phyloP scores from a whole-genome alignment of 352 stramenopile species.

The Pythium vanterpoolii region DNA sequence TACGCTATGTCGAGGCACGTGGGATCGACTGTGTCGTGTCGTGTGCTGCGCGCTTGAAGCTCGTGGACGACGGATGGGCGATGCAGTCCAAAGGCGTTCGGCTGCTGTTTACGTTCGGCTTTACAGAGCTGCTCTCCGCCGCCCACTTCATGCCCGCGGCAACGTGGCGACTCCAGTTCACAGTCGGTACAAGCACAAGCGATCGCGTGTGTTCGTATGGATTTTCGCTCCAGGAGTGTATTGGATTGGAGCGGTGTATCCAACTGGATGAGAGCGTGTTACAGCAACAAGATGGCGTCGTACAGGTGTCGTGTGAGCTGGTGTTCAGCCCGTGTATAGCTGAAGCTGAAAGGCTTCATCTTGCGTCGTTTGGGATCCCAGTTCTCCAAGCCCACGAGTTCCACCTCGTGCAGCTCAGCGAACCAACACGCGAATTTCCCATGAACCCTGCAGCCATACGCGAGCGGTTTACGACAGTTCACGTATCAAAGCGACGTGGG shows the following conservation, averaged over 20 bases:
- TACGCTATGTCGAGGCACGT: conserved; percentile 17
- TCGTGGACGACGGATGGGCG: conserved; percentile 11
- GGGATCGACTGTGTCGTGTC: conserved; percentile 3
- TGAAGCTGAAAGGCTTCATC: neutral
- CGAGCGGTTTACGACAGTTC: conserved; percentile 6
- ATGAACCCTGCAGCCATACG: conserved; percentile 10
- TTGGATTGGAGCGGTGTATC: neutral
- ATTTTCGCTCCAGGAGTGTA: conserved; percentile 12
- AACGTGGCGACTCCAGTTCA: conserved; percentile 14
- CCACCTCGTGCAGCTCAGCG: conserved; percentile 21
- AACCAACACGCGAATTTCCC: conserved; percentile 11
- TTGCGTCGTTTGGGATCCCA: conserved; percentile 2
- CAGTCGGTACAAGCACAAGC: neutral
- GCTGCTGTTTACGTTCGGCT: conserved; percentile 1
- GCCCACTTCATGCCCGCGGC: neutral
- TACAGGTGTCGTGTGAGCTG: conserved; percentile 14
- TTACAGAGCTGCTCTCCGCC: neutral
- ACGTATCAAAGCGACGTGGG: neutral
- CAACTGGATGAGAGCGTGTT: conserved; percentile 20
- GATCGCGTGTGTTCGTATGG: conserved; percentile 7
- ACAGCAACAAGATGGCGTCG: conserved; percentile 5
- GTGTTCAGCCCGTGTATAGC: neutral
- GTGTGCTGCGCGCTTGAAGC: conserved; percentile 6
- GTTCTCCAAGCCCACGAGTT: conserved; percentile 7
- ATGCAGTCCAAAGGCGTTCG: conserved; percentile 12